Conservation (phyloP, 352 stramenopile genomes). For the Globisporangium lucens region DNA sequence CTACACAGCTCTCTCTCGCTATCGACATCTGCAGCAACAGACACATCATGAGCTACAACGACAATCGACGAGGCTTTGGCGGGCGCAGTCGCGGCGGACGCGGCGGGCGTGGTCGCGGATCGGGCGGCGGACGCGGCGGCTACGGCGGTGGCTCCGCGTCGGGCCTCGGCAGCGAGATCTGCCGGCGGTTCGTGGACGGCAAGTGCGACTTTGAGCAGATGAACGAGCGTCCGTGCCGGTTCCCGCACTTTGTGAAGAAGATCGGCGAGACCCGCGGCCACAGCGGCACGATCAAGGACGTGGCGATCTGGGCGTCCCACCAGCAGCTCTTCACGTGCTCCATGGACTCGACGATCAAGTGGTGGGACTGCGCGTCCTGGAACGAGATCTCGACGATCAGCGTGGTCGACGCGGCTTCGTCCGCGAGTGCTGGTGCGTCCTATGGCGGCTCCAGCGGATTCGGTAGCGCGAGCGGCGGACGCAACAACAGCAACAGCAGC, state of each 20-base stretch:
- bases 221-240: conserved; percentile 63
- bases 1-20: not conserved
- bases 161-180: conserved; percentile 58
- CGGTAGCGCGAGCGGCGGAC: conserved; percentile 10
- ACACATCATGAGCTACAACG: conserved; percentile 61
- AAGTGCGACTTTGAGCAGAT: conserved; percentile 56
- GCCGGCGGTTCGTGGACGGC: conserved; percentile 55
- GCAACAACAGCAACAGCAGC: conserved; percentile 13
- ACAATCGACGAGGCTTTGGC: conserved; percentile 55
- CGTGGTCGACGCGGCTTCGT: conserved; percentile 32
- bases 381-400: conserved; percentile 76
- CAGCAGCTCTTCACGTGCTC: conserved; percentile 81
- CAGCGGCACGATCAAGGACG: conserved; percentile 69
- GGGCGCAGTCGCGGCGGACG: conserved; percentile 42
- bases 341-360: conserved; percentile 69
- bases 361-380: conserved; percentile 82
- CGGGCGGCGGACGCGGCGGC: conserved; percentile 31
- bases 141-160: conserved; percentile 24
- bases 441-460: conserved; percentile 11
- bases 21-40: no score
- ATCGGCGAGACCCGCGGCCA: conserved; percentile 79
- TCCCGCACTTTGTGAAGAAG: conserved; percentile 81
- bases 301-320: conserved; percentile 63
- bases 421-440: not conserved
- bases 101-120: conserved; percentile 35